These are phyloP conservation scores for Phoenix roebelenii DNA, from an alignment of 176 grass and related monocot genomes.

Conservation along the genomic window DNA sequence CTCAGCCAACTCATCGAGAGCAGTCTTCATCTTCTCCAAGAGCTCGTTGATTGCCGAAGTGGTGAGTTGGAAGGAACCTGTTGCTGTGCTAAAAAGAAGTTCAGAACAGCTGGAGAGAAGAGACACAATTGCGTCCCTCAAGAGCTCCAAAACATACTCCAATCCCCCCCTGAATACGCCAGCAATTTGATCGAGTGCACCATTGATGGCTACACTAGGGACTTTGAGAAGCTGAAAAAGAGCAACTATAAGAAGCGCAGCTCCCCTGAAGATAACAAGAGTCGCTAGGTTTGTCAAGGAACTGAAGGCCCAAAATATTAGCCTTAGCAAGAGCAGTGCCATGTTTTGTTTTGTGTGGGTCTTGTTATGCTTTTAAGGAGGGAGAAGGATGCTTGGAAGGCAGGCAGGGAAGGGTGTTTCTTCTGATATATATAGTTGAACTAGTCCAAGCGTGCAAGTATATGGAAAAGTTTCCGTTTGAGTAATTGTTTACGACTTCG, in stretches of 20 bases:
- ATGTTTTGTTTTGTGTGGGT: background rate
- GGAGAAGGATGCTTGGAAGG: too few relatives aligned
- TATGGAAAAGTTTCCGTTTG: too few relatives aligned
- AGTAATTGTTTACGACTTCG: too few relatives aligned
- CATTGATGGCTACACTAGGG: background rate
- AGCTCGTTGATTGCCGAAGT: background rate
- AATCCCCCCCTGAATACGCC: background rate
- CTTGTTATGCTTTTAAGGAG: too few relatives aligned
- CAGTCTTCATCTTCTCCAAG: conserved; percentile 2
- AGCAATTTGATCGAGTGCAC: background rate
- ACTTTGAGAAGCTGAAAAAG: background rate
- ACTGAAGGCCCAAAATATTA: background rate
- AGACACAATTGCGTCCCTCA: background rate
- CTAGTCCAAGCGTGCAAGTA: too few relatives aligned
- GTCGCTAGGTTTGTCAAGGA: background rate
- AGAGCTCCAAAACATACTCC: background rate
- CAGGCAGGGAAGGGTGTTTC: too few relatives aligned
- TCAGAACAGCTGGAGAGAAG: background rate
- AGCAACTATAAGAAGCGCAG: background rate
- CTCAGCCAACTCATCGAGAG: background rate
- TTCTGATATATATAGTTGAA: too few relatives aligned
- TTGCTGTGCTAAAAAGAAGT: background rate
- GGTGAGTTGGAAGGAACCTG: background rate
- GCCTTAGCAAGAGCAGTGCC: background rate
- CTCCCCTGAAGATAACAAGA: conserved; percentile 1